Base-by-base conservation (phyloP, 2,329 filamentous ascomycete genomes). In the Cryphonectria carpinicola region DNA sequence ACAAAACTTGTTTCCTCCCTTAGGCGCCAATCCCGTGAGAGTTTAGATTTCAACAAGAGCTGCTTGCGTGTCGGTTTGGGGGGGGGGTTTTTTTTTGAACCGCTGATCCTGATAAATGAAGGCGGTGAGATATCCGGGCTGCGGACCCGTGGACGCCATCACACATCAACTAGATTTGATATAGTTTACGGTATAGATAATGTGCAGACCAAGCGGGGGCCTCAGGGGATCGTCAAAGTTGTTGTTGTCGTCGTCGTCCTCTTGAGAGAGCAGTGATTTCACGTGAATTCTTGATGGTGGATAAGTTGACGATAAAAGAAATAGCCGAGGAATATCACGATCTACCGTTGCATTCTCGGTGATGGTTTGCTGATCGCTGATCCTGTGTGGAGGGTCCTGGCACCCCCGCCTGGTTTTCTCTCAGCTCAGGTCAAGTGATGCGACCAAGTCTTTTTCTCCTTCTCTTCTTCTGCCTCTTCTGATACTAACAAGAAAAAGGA, bases 301-400 rank as follows among this genome's bases (percentile, higher is more conserved):
- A 22, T 28, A 32, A 32, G 54, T 58, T 14, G 28, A 58, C 54
- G 54, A 35, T 32, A 32, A 19, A 19, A 52, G 17, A n/a, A 32
- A 28, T 32, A 32, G 13, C 25, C 54, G 54, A 58, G 54, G 54
- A 58, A 58, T 58, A 58, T 35, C 54, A 35, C 54, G 54, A 58
- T 58, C 54, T 35, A 32, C 46, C 14, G 54, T 19, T 19, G 54
- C 54, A 58, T 32, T 32, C 54, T 49, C 54, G 13, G 25, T 58
- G 28, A 28, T 32, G 54, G 46, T 17, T 58, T 14, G 54, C 54
- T 35, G 54, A 58, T 35, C 54, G 54, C 28, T 58, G 54, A 19
- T 4, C 28, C 19, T 49, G 46, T 58, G 28, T 58, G 54, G 54
- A 58, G 54, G 46, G 46, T 32, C 28, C 25, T 17, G 52, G 46